A percentile compares a stretch with the other conserved stretches of the same genome.
Conservation (phyloP, 768 basidiomycete genomes). For the Boletus pseudopeckii region DNA sequence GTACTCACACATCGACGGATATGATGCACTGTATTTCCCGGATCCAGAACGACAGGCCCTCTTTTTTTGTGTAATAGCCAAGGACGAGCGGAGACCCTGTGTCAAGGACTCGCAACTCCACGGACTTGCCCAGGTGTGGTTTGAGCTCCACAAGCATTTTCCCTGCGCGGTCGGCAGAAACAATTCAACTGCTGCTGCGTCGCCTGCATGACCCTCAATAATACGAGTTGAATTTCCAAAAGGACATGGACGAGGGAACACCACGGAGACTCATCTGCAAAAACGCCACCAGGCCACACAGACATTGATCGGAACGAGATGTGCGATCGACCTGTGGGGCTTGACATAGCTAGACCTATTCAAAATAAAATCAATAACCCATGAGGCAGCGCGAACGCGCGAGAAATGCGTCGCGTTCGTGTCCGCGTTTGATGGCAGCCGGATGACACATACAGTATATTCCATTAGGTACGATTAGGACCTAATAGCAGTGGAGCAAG, state of each 20-base stretch:
- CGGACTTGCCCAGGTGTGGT: conserved; percentile 15
- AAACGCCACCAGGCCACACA: conserved; percentile 21
- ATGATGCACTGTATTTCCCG: conserved; percentile 16
- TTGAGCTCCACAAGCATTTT: conserved; percentile 18
- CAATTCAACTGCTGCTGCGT: conserved; percentile 15
- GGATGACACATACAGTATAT: conserved; percentile 12
- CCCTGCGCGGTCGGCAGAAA: conserved; percentile 7
- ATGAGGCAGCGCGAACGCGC: conserved; percentile 20
- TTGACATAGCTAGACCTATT: not conserved
- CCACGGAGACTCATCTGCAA: conserved; percentile 22
- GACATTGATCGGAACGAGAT: conserved; percentile 27
- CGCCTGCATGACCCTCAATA: conserved; percentile 17
- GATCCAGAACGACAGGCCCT: not conserved
- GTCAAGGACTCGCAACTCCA: conserved; percentile 15
- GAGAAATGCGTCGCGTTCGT: conserved; percentile 7
- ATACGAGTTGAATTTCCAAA: conserved; percentile 22
- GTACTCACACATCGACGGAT: conserved; percentile 11
- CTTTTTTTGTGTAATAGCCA: not conserved
- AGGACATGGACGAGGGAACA: conserved; percentile 18
- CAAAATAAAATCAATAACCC: conserved; percentile 9
- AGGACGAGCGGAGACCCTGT: conserved; percentile 20
- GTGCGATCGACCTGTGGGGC: conserved; percentile 19
- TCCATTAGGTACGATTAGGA: conserved; percentile 8
- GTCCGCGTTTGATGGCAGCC: conserved; percentile 10
- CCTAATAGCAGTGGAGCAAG: conserved; percentile 19